Evolutionary conservation across 306 rosid genomes (phyloP).

Genomic region (Inga oerstediana): DNA sequence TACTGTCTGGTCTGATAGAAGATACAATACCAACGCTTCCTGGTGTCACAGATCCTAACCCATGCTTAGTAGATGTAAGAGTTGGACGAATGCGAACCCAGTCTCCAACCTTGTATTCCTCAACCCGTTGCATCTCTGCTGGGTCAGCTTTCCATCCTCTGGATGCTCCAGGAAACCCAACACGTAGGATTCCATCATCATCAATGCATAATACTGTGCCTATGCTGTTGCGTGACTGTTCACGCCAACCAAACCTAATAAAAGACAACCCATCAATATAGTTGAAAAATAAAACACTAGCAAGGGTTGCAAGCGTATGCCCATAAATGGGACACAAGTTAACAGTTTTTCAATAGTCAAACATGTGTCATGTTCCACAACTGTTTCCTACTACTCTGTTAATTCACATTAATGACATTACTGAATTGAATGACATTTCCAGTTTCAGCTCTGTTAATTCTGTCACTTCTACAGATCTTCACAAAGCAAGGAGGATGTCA

Average conservation of each 20-base stretch:
- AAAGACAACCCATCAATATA: slow-evolving; percentile 12
- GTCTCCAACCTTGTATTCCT: slow-evolving; percentile 81
- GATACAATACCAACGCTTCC: slow-evolving; percentile 82
- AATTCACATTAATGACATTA: background rate
- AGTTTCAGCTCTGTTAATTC: background rate
- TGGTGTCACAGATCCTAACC: slow-evolving; percentile 79
- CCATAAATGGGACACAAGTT: background rate
- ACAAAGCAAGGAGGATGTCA: background rate
- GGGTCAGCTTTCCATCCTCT: slow-evolving; percentile 94
- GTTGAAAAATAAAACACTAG: background rate
- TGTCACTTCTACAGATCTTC: slow-evolving; percentile 16
- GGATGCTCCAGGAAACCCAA: slow-evolving; percentile 83
- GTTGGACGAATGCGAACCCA: slow-evolving; percentile 87
- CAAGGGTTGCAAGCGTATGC: background rate
- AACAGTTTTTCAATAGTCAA: background rate
- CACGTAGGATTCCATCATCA: slow-evolving; percentile 81
- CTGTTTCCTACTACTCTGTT: slow-evolving; percentile 2
- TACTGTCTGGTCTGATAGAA: slow-evolving; percentile 75
- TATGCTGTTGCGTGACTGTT: slow-evolving; percentile 73
- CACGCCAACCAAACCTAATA: slow-evolving; percentile 83
- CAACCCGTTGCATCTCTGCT: slow-evolving; percentile 79
- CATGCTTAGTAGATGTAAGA: slow-evolving; percentile 72
- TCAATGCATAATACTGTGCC: slow-evolving; percentile 81
- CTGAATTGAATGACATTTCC: background rate
- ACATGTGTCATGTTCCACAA: background rate